A percentile compares a stretch with the other conserved stretches of the same genome.
Evolutionary conservation across 345 rosid species (phyloP).

Genomic region (Atalantia buxifolia): DNA sequence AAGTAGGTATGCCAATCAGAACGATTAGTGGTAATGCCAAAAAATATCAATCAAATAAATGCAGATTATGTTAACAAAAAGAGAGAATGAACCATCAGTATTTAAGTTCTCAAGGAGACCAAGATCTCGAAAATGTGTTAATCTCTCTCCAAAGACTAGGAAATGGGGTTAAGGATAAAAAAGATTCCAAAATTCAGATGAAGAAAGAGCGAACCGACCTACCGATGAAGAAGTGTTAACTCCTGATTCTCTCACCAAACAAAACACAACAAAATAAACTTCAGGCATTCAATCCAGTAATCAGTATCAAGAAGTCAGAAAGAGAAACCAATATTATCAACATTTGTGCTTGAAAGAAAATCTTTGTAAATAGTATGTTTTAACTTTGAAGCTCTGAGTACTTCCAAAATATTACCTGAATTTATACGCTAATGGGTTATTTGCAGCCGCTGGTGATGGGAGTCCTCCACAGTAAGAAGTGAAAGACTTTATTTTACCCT

Average conservation of each 20-base stretch:
- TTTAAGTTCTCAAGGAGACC: neutral
- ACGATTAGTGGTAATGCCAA: neutral
- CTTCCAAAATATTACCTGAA: conserved; percentile 56
- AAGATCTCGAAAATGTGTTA: neutral
- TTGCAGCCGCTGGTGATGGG: conserved; percentile 96
- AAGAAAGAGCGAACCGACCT: neutral
- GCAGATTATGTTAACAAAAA: neutral
- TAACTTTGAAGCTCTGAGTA: neutral
- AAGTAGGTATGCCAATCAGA: neutral
- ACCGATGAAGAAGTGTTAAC: neutral
- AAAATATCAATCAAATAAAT: neutral
- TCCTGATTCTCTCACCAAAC: neutral
- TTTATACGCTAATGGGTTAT: conserved; percentile 89
- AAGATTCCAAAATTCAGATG: neutral
- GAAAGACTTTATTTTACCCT: conserved; percentile 77
- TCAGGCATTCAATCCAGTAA: neutral
- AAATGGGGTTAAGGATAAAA: neutral
- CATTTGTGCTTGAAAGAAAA: neutral
- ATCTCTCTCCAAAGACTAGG: no score
- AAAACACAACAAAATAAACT: neutral
- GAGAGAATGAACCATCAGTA: neutral
- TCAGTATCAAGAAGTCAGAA: no score
- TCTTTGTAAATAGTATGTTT: neutral
- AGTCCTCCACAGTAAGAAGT: conserved; percentile 92
- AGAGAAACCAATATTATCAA: neutral